Percentiles rank a stretch among this genome's conserved stretches.
Conservation (phyloP, 2,329 filamentous ascomycete genomes). For the Calonectria ilicicola region DNA sequence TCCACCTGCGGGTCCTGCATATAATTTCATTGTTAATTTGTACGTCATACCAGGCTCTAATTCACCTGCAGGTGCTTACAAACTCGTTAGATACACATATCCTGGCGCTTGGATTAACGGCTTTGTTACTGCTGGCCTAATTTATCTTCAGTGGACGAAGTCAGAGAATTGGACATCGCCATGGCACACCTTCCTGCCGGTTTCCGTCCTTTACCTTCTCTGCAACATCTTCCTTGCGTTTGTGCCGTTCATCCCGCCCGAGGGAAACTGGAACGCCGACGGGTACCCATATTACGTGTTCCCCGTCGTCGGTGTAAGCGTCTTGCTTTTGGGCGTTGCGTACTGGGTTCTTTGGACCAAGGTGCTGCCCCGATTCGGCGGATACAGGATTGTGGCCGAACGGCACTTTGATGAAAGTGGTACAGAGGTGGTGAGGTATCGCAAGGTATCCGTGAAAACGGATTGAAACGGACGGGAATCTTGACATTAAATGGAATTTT, state of each 20-base stretch:
- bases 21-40: conserved; percentile 74
- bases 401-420: conserved; percentile 54
- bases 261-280: conserved; percentile 58
- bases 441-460: conserved; percentile 44
- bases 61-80: conserved; percentile 29
- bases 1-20: conserved; percentile 75
- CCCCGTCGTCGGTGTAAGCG: conserved; percentile 64
- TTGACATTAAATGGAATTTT: not conserved
- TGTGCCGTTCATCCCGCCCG: conserved; percentile 67
- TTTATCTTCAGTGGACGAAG: conserved; percentile 63
- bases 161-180: conserved; percentile 65
- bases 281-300: conserved; percentile 69
- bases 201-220: conserved; percentile 61
- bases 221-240: conserved; percentile 65
- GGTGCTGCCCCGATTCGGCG: conserved; percentile 60
- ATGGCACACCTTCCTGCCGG: conserved; percentile 62
- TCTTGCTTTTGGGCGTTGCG: conserved; percentile 61
- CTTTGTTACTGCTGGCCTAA: conserved; percentile 62
- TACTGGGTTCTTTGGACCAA: conserved; percentile 68
- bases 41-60: conserved; percentile 26
- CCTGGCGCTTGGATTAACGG: conserved; percentile 66
- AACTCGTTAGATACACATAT: conserved; percentile 54
- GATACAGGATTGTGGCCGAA: conserved; percentile 61
- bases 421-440: conserved; percentile 55
- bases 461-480: conserved; percentile 11